phyloP scores from a whole-genome alignment of 768 basidiomycete species.

The Hypsizygus marmoreus region DNA sequence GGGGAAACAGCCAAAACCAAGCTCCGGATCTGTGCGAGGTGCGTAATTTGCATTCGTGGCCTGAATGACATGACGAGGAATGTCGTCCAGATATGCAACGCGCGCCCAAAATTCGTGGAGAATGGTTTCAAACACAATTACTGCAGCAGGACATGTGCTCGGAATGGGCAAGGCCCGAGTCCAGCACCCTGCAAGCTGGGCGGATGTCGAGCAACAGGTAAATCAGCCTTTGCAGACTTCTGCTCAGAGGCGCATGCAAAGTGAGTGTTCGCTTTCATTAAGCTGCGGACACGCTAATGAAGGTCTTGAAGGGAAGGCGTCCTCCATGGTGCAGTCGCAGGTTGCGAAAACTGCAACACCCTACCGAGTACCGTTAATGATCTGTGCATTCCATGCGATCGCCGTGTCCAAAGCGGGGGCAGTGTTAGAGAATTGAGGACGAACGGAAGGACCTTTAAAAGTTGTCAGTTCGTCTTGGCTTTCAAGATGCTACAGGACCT shows the following conservation, averaged over 20 bases:
- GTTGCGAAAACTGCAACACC: conserved; percentile 49
- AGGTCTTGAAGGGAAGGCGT: conserved; percentile 49
- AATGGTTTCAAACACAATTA: conserved; percentile 59
- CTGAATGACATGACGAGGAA: conserved; percentile 13
- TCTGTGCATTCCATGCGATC: conserved; percentile 54
- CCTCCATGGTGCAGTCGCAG: conserved; percentile 45
- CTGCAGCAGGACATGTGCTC: conserved; percentile 64
- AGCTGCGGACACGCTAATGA: conserved; percentile 3
- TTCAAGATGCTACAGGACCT: conserved; percentile 12
- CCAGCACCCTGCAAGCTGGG: conserved; percentile 47
- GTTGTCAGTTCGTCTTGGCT: conserved; percentile 39
- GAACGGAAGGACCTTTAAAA: conserved; percentile 51
- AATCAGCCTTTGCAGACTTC: conserved; percentile 51
- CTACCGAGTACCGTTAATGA: conserved; percentile 48
- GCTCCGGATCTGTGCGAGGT: conserved; percentile 14
- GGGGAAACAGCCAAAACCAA: not conserved
- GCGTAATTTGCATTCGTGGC: not conserved
- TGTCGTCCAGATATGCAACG: conserved; percentile 53
- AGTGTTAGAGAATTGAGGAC: conserved; percentile 50
- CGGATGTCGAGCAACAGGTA: conserved; percentile 53
- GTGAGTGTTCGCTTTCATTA: conserved; percentile 33
- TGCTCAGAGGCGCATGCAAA: conserved; percentile 62
- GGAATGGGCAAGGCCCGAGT: conserved; percentile 40
- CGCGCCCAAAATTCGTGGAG: conserved; percentile 64
- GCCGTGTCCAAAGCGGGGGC: conserved; percentile 39